A percentile compares a stretch with the other conserved stretches of the same genome.
Conservation (phyloP, 129 eudicot genomes). For the sunflower (Helianthus annuus) region DNA sequence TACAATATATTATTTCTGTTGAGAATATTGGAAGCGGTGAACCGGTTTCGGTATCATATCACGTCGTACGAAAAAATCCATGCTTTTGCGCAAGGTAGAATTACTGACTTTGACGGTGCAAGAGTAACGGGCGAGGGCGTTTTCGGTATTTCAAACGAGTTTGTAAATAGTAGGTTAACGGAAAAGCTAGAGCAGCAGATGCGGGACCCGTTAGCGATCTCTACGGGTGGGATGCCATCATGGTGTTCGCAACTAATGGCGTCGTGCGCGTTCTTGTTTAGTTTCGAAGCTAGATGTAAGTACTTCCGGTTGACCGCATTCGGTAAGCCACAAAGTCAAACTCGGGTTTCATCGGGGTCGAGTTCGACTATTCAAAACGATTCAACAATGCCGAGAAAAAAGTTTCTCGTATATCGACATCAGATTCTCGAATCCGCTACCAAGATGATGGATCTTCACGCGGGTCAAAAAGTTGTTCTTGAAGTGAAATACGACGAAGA, state of each 20-base stretch:
- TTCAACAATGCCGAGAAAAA: conserved; percentile 54
- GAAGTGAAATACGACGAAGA: conserved; percentile 88
- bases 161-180: conserved; percentile 70
- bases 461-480: conserved; percentile 58
- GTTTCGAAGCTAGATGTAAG: conserved; percentile 76
- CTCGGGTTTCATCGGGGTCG: conserved; percentile 40
- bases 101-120: conserved; percentile 44
- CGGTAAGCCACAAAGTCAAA: conserved; percentile 50
- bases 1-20: conserved; percentile 59
- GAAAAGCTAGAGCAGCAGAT: conserved; percentile 93
- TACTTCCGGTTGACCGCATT: conserved; percentile 68
- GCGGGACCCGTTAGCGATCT: conserved; percentile 69
- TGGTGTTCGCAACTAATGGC: conserved; percentile 78
- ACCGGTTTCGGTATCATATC: conserved; percentile 59
- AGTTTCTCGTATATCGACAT: conserved; percentile 67
- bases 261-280: conserved; percentile 75
- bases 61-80: conserved; percentile 47
- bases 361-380: conserved; percentile 43
- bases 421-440: conserved; percentile 76
- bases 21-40: conserved; percentile 60
- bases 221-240: conserved; percentile 74
- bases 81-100: conserved; percentile 69
- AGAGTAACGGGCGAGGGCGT: conserved; percentile 35
- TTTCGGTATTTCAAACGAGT: conserved; percentile 44
- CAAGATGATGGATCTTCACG: conserved; percentile 77